Evolutionary conservation across 345 rosid genomes (phyloP).

Genomic region (Noccaea bulbosa): DNA sequence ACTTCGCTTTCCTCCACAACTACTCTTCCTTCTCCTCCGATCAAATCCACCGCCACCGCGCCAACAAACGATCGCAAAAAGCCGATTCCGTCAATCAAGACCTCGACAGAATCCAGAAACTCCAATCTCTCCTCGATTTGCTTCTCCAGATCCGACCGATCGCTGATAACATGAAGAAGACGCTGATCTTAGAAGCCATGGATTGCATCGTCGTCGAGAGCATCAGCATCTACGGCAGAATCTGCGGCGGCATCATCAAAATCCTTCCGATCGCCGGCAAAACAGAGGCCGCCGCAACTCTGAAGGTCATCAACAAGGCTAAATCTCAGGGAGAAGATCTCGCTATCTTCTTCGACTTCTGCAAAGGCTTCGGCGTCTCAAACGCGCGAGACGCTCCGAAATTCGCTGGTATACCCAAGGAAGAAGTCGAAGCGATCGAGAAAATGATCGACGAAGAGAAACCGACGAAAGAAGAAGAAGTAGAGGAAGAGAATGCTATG

Average conservation of each 20-base stretch:
- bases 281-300: conserved; percentile 52
- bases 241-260: conserved; percentile 51
- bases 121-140: conserved; percentile 60
- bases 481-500: conserved; percentile 33
- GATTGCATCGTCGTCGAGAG: conserved; percentile 69
- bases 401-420: conserved; percentile 51
- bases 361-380: conserved; percentile 54
- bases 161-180: conserved; percentile 54
- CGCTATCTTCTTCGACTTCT: conserved; percentile 54
- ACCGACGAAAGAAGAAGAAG: not conserved
- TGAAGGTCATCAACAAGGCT: conserved; percentile 54
- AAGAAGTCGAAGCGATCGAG: conserved; percentile 55
- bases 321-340: conserved; percentile 57
- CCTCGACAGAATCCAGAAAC: conserved; percentile 50
- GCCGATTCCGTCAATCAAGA: conserved; percentile 26
- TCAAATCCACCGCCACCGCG: conserved; percentile 23
- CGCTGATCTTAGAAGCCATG: conserved; percentile 73
- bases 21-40: conserved; percentile 49
- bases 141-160: conserved; percentile 62
- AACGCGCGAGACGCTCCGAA: conserved; percentile 56
- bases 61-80: conserved; percentile 21
- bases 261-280: conserved; percentile 43
- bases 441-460: conserved; percentile 42
- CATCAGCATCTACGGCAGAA: conserved; percentile 60
- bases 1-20: conserved; percentile 63